Evolutionary conservation across 768 basidiomycete species (phyloP).

Genomic region (Gautieria morchelliformis): DNA sequence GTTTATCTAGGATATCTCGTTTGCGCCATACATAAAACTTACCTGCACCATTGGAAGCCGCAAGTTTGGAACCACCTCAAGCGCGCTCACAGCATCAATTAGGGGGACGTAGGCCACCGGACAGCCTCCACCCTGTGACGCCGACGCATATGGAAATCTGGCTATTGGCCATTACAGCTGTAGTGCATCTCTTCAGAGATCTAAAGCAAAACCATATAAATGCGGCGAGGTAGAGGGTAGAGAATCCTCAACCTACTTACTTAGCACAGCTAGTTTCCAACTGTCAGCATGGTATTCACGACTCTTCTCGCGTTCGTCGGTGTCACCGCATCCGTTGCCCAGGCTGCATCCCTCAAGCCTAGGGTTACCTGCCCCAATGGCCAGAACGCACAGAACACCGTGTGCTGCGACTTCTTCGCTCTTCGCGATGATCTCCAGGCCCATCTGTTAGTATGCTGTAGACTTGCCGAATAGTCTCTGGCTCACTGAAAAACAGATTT

Average conservation of each 20-base stretch:
- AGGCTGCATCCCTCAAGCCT: conserved; percentile 2
- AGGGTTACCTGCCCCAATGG: conserved; percentile 7
- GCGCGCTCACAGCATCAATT: too few relatives aligned
- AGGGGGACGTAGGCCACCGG: too few relatives aligned
- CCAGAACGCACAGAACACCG: not conserved
- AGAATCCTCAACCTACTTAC: not conserved
- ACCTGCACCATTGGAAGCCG: not conserved
- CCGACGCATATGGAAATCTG: too few relatives aligned
- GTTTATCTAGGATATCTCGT: too few relatives aligned
- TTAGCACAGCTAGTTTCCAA: not conserved
- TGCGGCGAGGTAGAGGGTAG: not conserved
- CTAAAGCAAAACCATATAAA: not conserved
- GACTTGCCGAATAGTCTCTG: not conserved
- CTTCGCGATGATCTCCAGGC: conserved; percentile 8
- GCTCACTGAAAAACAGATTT: not conserved
- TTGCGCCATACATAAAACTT: not conserved
- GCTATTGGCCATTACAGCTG: not conserved
- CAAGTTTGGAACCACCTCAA: not conserved
- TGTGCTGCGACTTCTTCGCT: conserved; percentile 6
- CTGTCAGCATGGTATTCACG: not conserved
- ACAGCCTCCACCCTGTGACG: too few relatives aligned
- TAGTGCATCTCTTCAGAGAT: too few relatives aligned
- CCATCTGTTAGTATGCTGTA: conserved; percentile 2
- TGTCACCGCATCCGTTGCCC: not conserved
- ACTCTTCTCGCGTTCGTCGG: not conserved